phyloP scores from a whole-genome alignment of 345 rosid genomes.

The Syzygium oleosum region DNA sequence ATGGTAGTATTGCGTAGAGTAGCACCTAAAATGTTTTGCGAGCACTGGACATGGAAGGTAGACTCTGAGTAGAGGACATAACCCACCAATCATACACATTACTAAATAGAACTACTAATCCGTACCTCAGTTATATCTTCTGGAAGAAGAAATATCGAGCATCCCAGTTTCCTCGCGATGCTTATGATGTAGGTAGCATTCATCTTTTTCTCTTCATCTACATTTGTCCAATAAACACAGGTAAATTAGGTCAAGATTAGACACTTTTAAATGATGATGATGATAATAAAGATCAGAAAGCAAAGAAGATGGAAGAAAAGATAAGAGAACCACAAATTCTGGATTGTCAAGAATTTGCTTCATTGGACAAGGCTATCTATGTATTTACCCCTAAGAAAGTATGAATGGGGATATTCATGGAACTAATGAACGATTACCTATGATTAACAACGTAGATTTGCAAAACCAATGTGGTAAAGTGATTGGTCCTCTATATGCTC shows the following conservation, averaged over 20 bases:
- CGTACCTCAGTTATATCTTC: slow-evolving; percentile 92
- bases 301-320: not conserved
- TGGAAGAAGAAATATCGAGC: slow-evolving; percentile 93
- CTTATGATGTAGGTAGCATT: slow-evolving; percentile 93
- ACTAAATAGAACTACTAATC: not conserved
- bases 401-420: not conserved
- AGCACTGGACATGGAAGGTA: not conserved
- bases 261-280: not conserved
- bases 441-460: not conserved
- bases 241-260: not conserved
- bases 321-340: not conserved
- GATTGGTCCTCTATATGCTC: not conserved
- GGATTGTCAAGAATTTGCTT: not conserved
- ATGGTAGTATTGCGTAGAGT: not conserved
- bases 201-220: slow-evolving; percentile 96
- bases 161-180: slow-evolving; percentile 89
- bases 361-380: not conserved
- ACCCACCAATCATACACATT: not conserved
- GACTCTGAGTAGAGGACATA: not conserved
- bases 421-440: not conserved
- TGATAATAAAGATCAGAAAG: not conserved
- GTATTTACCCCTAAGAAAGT: not conserved
- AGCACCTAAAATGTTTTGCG: not conserved
- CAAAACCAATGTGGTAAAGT: not conserved
- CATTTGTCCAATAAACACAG: slow-evolving; percentile 1